A percentile compares a stretch with the other conserved stretches of the same genome.
Conservation (phyloP, 805 yeast species). For the Torulaspora delbrueckii region DNA sequence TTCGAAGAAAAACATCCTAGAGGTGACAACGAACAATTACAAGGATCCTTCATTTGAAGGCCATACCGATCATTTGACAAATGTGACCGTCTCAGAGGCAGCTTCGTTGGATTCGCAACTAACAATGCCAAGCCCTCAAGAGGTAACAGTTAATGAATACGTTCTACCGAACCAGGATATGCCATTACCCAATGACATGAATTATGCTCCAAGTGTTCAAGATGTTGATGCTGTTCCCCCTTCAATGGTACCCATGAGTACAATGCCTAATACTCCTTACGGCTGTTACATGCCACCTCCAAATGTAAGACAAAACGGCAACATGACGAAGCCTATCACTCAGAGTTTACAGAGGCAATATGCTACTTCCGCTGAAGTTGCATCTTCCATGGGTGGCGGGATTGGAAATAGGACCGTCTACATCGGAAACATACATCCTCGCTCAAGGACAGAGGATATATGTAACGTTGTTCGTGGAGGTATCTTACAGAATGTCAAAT, state of each 20-base stretch:
- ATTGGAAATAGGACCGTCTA: constrained; percentile 62
- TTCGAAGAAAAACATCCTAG: constrained; percentile 13
- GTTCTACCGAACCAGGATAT: constrained; percentile 8
- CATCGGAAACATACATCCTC: constrained; percentile 60
- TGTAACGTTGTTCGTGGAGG: constrained; percentile 79
- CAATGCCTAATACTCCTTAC: constrained; percentile 4
- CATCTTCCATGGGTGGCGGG: constrained; percentile 32
- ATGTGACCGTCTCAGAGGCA: constrained; percentile 18
- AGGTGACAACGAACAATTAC: constrained; percentile 14
- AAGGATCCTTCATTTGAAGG: constrained; percentile 16
- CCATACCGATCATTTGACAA: constrained; percentile 17
- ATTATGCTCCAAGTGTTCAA: background rate
- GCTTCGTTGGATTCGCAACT: constrained; percentile 14
- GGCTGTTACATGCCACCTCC: constrained; percentile 21
- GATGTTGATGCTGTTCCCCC: background rate
- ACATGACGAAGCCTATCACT: constrained; percentile 25
- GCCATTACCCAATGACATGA: background rate
- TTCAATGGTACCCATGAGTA: background rate
- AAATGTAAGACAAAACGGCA: constrained; percentile 6
- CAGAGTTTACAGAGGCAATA: constrained; percentile 30
- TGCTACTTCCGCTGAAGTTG: constrained; percentile 28
- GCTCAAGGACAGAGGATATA: constrained; percentile 64
- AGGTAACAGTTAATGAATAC: constrained; percentile 19
- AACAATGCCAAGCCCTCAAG: constrained; percentile 23
- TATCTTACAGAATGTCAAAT: constrained; percentile 54